Base-by-base conservation (phyloP, 2,329 filamentous ascomycete species). In the Pyricularia pennisetigena region DNA sequence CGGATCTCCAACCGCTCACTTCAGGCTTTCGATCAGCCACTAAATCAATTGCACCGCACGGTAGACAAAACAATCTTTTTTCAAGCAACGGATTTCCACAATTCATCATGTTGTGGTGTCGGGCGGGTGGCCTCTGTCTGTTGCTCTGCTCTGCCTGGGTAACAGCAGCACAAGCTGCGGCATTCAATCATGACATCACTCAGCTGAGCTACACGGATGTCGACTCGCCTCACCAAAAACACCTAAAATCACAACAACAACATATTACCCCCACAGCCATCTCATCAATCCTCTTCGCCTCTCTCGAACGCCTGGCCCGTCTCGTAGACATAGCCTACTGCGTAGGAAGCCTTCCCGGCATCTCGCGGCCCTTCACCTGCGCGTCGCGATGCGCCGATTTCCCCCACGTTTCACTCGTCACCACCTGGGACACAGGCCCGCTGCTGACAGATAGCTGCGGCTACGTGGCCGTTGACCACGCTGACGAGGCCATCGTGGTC, bases 241-340 rank as follows among this genome's bases (percentile, higher is more conserved):
- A 16, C 67, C 35, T 2, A 32, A 65, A 10, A 49, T 59, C 29
- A 71, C 28, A 32, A 59, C 35, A 41, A 29, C 64, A 26, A 26
- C 23, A 32, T 20, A 7, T 28, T 12, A 29, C 26, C 30, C 35
- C 24, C 10, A 29, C 35, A 28, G 68, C 71, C 24, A 69, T 95
- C 68, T 88, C 90, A 4, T 74, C 79, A 30, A 74, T 82, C 28
- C 84, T 97, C 70, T 98, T 97, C 79, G 81, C 86, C 69, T 89
- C 92, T 23, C 87, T 99, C 16, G 93, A 97, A 78, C 91, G 97
- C 74, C 83, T 94, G 68, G 88, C 94, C n/a, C 89, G 94, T 68
- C 85, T 98, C 29, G 94, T 97, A 71, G 95, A 99, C 77, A 95
- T 98, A 69, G 83, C 93, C 65, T 98, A 98, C 79, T 99, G 95